Evolutionary conservation across 2,329 filamentous ascomycete species (phyloP).

Genomic region (Botrytis deweyae): DNA sequence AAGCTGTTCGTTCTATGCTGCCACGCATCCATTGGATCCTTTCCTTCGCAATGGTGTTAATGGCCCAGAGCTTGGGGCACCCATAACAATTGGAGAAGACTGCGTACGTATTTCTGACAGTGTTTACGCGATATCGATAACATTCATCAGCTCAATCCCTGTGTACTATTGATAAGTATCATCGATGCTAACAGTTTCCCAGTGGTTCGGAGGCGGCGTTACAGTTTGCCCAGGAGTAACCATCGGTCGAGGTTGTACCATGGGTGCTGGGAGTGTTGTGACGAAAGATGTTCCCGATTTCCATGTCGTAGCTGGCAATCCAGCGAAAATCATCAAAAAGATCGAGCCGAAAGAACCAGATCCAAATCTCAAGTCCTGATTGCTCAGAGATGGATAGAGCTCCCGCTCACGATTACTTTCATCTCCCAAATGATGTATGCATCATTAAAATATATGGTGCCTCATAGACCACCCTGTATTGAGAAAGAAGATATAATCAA

Average conservation of each 20-base stretch:
- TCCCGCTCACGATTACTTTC: neutral
- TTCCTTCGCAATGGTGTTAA: conserved; percentile 68
- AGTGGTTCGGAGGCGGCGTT: conserved; percentile 71
- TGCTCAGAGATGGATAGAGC: neutral
- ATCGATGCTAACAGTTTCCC: neutral
- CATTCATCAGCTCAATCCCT: neutral
- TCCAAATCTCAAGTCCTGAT: conserved; percentile 25
- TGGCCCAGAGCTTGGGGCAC: conserved; percentile 72
- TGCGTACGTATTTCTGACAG: conserved; percentile 44
- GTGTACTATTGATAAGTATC: neutral
- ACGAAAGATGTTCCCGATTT: conserved; percentile 71
- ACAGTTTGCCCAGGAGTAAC: conserved; percentile 73
- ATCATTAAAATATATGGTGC: neutral
- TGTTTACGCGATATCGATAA: neutral
- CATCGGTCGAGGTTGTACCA: conserved; percentile 69
- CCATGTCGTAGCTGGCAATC: conserved; percentile 65
- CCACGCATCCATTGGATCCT: conserved; percentile 75
- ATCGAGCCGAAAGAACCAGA: conserved; percentile 40
- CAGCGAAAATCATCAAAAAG: conserved; percentile 56
- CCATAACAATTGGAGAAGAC: conserved; percentile 76
- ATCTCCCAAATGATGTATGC: neutral
- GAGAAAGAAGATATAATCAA: conserved; percentile 70
- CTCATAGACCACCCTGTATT: conserved; percentile 65
- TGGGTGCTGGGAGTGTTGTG: conserved; percentile 81
- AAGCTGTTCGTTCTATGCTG: conserved; percentile 73